Conservation (phyloP, 2,329 filamentous ascomycete genomes). For the Scytalidium sp. region DNA sequence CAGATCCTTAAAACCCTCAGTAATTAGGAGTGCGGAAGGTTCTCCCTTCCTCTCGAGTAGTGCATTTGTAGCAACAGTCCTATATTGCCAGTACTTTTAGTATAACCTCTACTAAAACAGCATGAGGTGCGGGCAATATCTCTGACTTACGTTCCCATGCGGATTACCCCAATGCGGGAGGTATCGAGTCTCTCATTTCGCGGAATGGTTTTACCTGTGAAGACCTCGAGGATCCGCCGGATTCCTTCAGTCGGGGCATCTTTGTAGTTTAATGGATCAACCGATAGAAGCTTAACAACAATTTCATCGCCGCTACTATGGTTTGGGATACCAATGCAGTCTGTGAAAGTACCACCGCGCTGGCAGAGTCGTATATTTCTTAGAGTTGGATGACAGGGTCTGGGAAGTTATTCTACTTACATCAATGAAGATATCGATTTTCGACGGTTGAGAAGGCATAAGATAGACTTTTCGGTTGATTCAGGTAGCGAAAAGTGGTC, state of each 20-base stretch:
- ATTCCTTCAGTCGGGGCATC: conserved; percentile 68
- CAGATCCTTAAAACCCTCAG: conserved; percentile 69
- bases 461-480: neutral
- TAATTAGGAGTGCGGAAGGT: conserved; percentile 66
- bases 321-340: neutral
- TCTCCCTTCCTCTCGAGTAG: conserved; percentile 72
- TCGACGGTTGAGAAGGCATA: conserved; percentile 1
- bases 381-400: neutral
- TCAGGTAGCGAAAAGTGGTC: too few species aligned
- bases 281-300: conserved; percentile 65
- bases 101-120: neutral
- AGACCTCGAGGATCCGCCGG: conserved; percentile 56
- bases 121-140: too few species aligned
- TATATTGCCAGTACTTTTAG: conserved; percentile 71
- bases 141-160: conserved; percentile 68
- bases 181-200: conserved; percentile 60
- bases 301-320: too few species aligned
- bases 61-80: conserved; percentile 73
- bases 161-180: conserved; percentile 62
- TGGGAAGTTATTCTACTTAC: neutral
- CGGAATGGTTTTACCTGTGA: conserved; percentile 56
- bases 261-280: conserved; percentile 67
- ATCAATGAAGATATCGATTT: conserved; percentile 3
- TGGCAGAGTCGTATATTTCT: neutral
- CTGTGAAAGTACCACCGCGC: conserved; percentile 2